Conservation (phyloP, 805 yeast species). For the Lipomyces orientalis region DNA sequence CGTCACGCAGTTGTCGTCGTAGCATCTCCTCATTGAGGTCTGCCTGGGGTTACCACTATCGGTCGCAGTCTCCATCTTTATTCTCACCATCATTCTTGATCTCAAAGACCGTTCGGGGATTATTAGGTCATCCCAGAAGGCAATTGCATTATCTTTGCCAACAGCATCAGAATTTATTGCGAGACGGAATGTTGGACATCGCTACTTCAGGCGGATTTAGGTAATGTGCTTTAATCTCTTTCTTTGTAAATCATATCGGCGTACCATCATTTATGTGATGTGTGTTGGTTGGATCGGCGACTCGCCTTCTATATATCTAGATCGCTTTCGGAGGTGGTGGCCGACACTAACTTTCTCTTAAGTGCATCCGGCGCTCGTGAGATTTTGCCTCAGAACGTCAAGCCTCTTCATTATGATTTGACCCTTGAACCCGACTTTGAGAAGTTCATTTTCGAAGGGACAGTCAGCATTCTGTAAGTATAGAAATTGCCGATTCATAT, state of each 20-base stretch:
- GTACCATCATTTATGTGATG: neutral
- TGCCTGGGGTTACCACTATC: neutral
- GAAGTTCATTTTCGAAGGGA: conserved; percentile 55
- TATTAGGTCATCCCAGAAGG: neutral
- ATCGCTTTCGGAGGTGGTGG: neutral
- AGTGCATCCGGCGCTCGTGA: conserved; percentile 43
- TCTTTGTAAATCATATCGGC: neutral
- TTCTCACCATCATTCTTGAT: conserved; percentile 1
- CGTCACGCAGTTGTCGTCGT: neutral
- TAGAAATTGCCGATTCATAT: conserved; percentile 46
- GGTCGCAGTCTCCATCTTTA: neutral
- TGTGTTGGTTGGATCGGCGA: neutral
- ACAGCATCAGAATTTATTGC: conserved; percentile 18
- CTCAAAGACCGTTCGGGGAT: neutral
- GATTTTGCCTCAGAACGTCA: conserved; percentile 66
- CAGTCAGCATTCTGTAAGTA: conserved; percentile 53
- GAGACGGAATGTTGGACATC: conserved; percentile 36
- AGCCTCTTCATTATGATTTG: conserved; percentile 76
- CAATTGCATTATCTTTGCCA: conserved; percentile 30
- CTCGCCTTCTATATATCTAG: neutral
- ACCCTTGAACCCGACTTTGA: conserved; percentile 65
- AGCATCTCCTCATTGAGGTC: neutral
- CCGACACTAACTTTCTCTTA: neutral
- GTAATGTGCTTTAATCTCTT: neutral
- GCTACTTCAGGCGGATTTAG: conserved; percentile 28